Base-by-base conservation (phyloP, 2,329 filamentous ascomycete species). In the Pseudogymnoascus sp. region DNA sequence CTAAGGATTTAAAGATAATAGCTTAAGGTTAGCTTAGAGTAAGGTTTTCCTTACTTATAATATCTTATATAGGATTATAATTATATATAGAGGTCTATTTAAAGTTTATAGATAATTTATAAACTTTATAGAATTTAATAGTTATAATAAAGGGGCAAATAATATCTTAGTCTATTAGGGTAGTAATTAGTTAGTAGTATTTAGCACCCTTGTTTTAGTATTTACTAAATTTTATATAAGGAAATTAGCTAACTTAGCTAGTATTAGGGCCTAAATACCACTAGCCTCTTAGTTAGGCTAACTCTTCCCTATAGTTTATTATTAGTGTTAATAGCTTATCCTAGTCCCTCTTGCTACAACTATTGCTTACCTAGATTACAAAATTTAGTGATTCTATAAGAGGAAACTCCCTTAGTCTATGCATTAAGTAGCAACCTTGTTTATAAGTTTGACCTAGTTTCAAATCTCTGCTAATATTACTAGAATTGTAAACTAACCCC, bases 381-480 rank as follows among this genome's bases (percentile, higher is more conserved):
- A 42, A 42, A 40, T 60, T 35, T 29, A 35, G 59, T 45, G 15
- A 36, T 60, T 29, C 15, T 29, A 60, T 39, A 59, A 15, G 21
- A 10, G 61, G 61, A 15, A 63, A 63, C 21, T 36, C 40, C 6
- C 58, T 61, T 15, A 58, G 61, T 25, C 35, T 63, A 63, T 37
- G n/a, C 39, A 33, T 25, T 45, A 39, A 59, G 58, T 42, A 58
- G 61, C 9, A 27, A 40, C 36, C 29, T 60, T 8, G 35, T 40
- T 31, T 36, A 29, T 59, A 59, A 59, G 55, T 59, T 13, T 13
- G 4, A 21, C 29, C 35, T 5, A 2, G 10, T 31, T 37, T 8
- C 27, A 37, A 36, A 21, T 18, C 37, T n/a, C 37, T 37, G 4
- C 21, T 36, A 5, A 58, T 33, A 21, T 58, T 8, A n/a, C 8